Evolutionary conservation across 1,284 basidiomycete species (phyloP).

Genomic region (Trametes polyzona): DNA sequence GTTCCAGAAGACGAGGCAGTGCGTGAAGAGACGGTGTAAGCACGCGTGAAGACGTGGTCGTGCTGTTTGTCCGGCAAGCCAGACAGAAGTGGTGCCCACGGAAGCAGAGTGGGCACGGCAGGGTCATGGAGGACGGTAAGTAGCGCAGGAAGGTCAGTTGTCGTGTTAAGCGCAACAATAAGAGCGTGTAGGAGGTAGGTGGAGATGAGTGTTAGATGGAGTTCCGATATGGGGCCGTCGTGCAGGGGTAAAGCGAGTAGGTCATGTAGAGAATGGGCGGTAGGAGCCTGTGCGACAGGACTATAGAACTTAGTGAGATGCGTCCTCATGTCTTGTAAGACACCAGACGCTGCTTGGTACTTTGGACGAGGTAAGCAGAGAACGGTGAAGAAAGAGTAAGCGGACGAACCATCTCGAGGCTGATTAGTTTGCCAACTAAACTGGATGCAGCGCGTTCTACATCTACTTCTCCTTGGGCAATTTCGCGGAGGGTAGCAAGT

Average conservation of each 20-base stretch:
- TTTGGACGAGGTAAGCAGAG: constrained; percentile 34
- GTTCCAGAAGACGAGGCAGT: constrained; percentile 35
- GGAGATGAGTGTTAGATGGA: constrained; percentile 57
- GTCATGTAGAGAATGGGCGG: constrained; percentile 26
- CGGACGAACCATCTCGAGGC: constrained; percentile 63
- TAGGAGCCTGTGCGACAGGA: background rate
- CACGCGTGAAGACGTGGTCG: constrained; percentile 60
- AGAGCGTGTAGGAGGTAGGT: constrained; percentile 60
- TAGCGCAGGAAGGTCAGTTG: constrained; percentile 36
- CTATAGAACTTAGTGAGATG: constrained; percentile 43
- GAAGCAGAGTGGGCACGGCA: constrained; percentile 49
- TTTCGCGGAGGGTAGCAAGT: constrained; percentile 48
- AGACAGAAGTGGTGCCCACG: constrained; percentile 54
- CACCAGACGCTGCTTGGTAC: constrained; percentile 52
- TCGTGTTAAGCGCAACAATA: constrained; percentile 40
- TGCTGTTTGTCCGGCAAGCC: constrained; percentile 53
- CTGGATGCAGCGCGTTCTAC: constrained; percentile 73
- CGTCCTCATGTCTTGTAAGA: constrained; percentile 50
- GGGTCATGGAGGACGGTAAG: constrained; percentile 39
- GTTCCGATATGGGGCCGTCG: constrained; percentile 38
- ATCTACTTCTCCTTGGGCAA: constrained; percentile 55
- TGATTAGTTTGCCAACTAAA: constrained; percentile 63
- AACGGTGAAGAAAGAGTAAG: background rate
- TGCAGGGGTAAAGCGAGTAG: constrained; percentile 53
- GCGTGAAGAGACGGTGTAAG: constrained; percentile 58